These are phyloP conservation scores for Fusarium scirpi DNA, from an alignment of 2,329 filamentous ascomycete species.

Conservation along the genomic window DNA sequence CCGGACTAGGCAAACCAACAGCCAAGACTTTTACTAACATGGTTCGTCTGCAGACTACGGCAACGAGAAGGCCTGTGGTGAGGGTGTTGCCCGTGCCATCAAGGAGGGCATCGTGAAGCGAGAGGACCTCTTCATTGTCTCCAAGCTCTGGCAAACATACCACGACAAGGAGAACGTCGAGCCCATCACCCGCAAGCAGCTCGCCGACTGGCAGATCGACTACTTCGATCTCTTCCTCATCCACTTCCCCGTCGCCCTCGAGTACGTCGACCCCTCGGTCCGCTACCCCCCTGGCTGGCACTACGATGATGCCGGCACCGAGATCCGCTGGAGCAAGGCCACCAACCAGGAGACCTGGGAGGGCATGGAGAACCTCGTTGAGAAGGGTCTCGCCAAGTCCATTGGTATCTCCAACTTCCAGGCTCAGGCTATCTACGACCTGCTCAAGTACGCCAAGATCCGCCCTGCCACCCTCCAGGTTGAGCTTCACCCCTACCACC, in stretches of 20 bases:
- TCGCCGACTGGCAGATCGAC: slow-evolving; percentile 84
- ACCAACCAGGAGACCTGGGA: slow-evolving; percentile 85
- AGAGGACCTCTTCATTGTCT: slow-evolving; percentile 90
- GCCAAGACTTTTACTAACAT: slow-evolving; percentile 13
- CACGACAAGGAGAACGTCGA: slow-evolving; percentile 83
- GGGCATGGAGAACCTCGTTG: slow-evolving; percentile 81
- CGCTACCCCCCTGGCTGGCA: slow-evolving; percentile 86
- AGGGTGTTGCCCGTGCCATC: slow-evolving; percentile 83
- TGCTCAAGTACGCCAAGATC: slow-evolving; percentile 81
- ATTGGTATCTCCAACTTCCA: slow-evolving; percentile 91
- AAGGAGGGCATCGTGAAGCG: slow-evolving; percentile 84
- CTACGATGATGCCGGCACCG: slow-evolving; percentile 69
- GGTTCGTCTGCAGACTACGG: slow-evolving; percentile 74
- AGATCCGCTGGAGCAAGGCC: slow-evolving; percentile 74
- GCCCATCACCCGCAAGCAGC: slow-evolving; percentile 80
- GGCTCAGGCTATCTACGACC: slow-evolving; percentile 79
- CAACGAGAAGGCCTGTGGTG: slow-evolving; percentile 82
- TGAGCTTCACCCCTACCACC: slow-evolving; percentile 91
- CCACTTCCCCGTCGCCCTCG: slow-evolving; percentile 88
- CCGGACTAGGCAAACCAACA: neutral
- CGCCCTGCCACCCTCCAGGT: slow-evolving; percentile 84
- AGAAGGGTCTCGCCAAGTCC: slow-evolving; percentile 74
- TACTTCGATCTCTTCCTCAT: slow-evolving; percentile 93
- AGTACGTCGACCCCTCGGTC: slow-evolving; percentile 83
- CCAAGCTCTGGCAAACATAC: slow-evolving; percentile 94